Evolutionary conservation across 805 yeast genomes (phyloP).

Genomic region (Saturnispora serradocipensis): DNA sequence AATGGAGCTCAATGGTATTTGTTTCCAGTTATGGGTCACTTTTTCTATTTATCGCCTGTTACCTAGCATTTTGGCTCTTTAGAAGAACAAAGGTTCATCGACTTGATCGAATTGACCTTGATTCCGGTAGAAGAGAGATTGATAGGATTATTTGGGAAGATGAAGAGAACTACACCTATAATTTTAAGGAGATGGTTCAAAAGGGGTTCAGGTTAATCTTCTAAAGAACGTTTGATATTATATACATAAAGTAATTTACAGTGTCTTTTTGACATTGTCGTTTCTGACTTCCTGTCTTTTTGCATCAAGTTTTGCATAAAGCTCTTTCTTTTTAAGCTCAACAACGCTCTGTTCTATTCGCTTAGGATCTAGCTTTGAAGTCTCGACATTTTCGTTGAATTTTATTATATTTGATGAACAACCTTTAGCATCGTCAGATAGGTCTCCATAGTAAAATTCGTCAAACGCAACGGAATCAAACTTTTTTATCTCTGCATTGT

Average conservation of each 20-base stretch:
- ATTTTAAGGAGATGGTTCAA: slow-evolving; percentile 24
- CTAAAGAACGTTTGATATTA: not conserved
- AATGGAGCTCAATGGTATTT: slow-evolving; percentile 43
- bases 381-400: not conserved
- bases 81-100: slow-evolving; percentile 59
- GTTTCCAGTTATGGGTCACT: slow-evolving; percentile 47
- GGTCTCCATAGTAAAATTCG: slow-evolving; percentile 21
- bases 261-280: not conserved
- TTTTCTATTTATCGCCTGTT: slow-evolving; percentile 36
- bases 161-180: slow-evolving; percentile 33
- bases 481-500: slow-evolving; percentile 8
- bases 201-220: slow-evolving; percentile 17
- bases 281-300: slow-evolving; percentile 15
- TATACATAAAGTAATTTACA: slow-evolving; percentile 1
- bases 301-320: slow-evolving; percentile 32
- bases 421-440: slow-evolving; percentile 16
- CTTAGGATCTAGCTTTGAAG: not conserved
- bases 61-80: slow-evolving; percentile 41
- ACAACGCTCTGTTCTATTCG: slow-evolving; percentile 38
- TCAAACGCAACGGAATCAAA: slow-evolving; percentile 11
- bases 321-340: slow-evolving; percentile 33
- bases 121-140: slow-evolving; percentile 75
- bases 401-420: not conserved
- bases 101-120: slow-evolving; percentile 68
- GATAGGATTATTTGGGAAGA: slow-evolving; percentile 80